These are phyloP conservation scores for Phoma herbarum DNA, from an alignment of 2,329 filamentous ascomycete genomes.

Conservation along the genomic window DNA sequence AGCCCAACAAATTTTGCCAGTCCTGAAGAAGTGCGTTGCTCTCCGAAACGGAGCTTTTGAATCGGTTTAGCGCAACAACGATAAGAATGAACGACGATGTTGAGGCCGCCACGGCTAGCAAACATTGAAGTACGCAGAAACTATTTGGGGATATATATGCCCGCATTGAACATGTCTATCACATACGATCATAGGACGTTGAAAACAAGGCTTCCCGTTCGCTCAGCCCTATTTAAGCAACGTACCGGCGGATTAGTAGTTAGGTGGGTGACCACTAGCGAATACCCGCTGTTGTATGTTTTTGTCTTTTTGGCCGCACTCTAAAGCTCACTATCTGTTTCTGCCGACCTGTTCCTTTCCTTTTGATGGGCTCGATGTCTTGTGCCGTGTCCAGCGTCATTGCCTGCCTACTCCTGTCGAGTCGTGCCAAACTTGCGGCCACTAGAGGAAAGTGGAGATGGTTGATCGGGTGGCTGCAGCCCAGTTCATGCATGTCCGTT, in stretches of 20 bases:
- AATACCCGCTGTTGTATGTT: constrained; percentile 18
- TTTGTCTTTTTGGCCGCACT: neutral
- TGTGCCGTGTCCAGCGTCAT: neutral
- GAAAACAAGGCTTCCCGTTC: constrained; percentile 15
- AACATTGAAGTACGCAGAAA: no score
- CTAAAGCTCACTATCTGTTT: no score
- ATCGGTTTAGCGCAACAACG: neutral
- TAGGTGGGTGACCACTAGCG: constrained; percentile 18
- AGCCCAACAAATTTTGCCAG: neutral
- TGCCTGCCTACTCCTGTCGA: neutral
- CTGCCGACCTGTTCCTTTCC: neutral
- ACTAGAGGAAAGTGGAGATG: neutral
- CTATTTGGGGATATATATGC: no score
- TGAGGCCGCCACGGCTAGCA: no score
- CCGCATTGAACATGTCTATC: no score
- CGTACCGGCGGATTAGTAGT: constrained; percentile 16
- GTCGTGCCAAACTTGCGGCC: neutral
- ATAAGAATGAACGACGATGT: no score
- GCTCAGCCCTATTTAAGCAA: constrained; percentile 17
- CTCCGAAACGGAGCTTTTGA: neutral
- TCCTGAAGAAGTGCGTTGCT: neutral
- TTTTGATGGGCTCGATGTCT: neutral
- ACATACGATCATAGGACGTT: constrained; percentile 13
- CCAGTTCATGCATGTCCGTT: neutral
- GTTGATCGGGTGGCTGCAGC: neutral